Base-by-base conservation (phyloP, 768 basidiomycete species). In the Leccinum longicurvipes region DNA sequence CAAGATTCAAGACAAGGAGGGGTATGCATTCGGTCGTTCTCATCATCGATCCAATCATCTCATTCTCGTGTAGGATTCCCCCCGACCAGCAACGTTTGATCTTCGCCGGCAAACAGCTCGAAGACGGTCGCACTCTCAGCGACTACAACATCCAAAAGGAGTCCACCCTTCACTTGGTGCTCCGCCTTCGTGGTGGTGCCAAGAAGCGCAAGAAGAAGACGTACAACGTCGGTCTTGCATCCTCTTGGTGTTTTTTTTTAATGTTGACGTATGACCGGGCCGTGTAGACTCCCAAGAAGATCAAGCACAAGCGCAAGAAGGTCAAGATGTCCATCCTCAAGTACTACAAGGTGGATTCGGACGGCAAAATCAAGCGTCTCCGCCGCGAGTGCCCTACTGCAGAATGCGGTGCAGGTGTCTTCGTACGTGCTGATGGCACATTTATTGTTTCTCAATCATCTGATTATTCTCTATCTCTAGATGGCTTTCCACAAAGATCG, bases 131-230 rank as follows among this genome's bases (percentile, higher is more conserved):
- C 74, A 98, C 91, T 59, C 87, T 94, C 59, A 88, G 77, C 72
- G 92, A 93, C 79, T 95, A 95, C 77, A 95, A 96, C 81, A 96
- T 99, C 71, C 97, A 98, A 79, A 98, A 98, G 83, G 96, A 98
- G 79, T 97, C 94, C 29, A 98, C 96, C 59, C 89, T 99, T 57
- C 96, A 98, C 77, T 76, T 98, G 63, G 96, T 98, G 62, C 87
- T 98, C 66, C 90, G 97, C 69, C 90, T 99, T 51, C 92, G 95
- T 77, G 97, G 97, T 82, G 97, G 97, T 84, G 93, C 87, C 64
- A 98, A 98, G 87, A 98, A 98, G 86, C 88, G 96, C 75, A 98
- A 98, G 87, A 99, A 98, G 84, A 98, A 98, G 85, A 94, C 93
- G 53, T 98, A 98, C 89, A 94, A 87, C 80, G 91, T 93, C 48